Evolutionary conservation across 75 land plant species (phyloP), one percentile per base, ranked within the genome.

Genomic region (Sequoiadendron giganteum): DNA sequence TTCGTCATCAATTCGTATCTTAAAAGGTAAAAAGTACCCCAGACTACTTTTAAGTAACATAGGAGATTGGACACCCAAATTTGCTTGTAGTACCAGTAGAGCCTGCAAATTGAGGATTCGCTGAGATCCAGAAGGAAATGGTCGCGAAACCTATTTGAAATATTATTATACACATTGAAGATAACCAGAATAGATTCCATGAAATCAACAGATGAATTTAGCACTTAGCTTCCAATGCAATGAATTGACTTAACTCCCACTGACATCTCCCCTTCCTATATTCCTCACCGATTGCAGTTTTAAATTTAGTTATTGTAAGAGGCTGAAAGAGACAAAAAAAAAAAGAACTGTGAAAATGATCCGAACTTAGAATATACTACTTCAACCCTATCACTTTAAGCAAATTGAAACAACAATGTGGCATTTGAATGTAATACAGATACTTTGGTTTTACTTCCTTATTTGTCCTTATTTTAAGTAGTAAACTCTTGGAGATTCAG

Each of bases 251-350:
- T 19, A 98, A 90, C 92, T 98, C 98, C 99, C 98, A 98, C 88
- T 13, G 95, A 13, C 5, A 48, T 84, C 65, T 96, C 94, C 89
- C 92, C 43, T 87, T 96, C 98, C 91, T 98, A 98, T 11, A 96
- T 52, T 39, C 98, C 98, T 93, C 98, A 98, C 52, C 99, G 88
- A 90, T 95, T 96, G 93, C 99, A 98, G 87, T 95, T 98, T 49
- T 84, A 16, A 81, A 90, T 72, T 79, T 45, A 79, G 96, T 83
- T 81, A 93, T 90, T 84, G 95, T 95, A 47, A 96, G 90, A 38
- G 97, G 99, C 99, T 98, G 95, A 72, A 90, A 42, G 89, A 78
- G 15, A 85, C 54, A 83, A 30, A 1, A 9, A 45, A 28, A n/a
- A n/a, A n/a, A n/a, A n/a, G n/a, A 83, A 83, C 38, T 48, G 32